Evolutionary conservation across 2,329 filamentous ascomycete genomes (phyloP), one percentile per base, ranked within the genome.

Genomic region (Ceratocystis colombiana): DNA sequence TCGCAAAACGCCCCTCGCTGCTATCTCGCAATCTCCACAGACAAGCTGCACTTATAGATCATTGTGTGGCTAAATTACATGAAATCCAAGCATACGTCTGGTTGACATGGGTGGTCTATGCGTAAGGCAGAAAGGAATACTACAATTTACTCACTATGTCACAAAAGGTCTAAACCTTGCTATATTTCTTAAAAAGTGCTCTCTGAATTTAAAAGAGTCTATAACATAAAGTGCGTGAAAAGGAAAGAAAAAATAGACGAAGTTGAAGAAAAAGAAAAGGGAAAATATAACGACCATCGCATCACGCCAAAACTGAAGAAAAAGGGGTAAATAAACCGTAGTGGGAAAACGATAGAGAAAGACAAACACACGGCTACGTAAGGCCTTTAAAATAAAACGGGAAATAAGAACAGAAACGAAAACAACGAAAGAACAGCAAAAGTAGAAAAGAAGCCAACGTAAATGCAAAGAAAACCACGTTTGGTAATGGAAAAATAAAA

Each of bases 381-480:
- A 37, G 48, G 37, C 53, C 25, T 46, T 45, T 5, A 57, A 68
- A 68, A 64, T 61, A 64, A 61, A 25, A 63, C 22, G 30, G 28
- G 41, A 41, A 50, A 22, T 8, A 55, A 33, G 3, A 64, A 67
- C 25, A 62, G 41, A 64, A 67, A 55, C 57, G 8, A 20, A 66
- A 41, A 28, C 41, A 62, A 37, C 17, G 33, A 30, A 68, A 70
- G 71, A 68, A 71, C 69, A 41, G 10, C 37, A 12, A 41, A 41
- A 41, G 37, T 41, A 41, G 37, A 15, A 41, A 41, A 66, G 69
- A 67, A 46, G 41, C 61, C 64, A 61, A 67, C 62, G 68, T 71
- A 72, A 64, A 68, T 57, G 46, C 48, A 64, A 44, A 44, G 45
- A 62, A 62, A 44, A 57, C 45, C 48, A 53, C 48, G 22, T 62